A percentile compares a stretch with the other conserved stretches of the same genome.
Conservation (phyloP, 1,139 yeast genomes). For the Blastobotrys apis region DNA sequence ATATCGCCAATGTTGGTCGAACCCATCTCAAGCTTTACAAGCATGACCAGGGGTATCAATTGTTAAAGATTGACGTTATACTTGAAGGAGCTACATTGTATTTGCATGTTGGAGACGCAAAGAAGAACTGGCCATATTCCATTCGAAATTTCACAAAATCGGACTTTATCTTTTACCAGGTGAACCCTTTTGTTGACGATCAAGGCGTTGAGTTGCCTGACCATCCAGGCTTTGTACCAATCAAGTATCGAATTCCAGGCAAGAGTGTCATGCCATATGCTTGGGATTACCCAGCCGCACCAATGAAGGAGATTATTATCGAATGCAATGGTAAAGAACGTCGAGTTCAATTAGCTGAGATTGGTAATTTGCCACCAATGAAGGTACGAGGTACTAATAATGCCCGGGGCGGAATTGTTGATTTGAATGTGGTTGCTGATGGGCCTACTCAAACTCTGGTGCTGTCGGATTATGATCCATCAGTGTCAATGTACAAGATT, state of each 20-base stretch:
- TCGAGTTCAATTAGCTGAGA: constrained; percentile 80
- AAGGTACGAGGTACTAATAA: constrained; percentile 53
- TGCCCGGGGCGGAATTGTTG: constrained; percentile 51
- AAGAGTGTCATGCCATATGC: constrained; percentile 97
- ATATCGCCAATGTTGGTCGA: constrained; percentile 78
- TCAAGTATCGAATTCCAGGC: constrained; percentile 76
- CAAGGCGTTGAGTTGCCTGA: constrained; percentile 51
- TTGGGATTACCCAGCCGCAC: constrained; percentile 94
- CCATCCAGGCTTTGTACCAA: constrained; percentile 39
- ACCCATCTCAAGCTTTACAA: constrained; percentile 65
- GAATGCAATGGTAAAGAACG: constrained; percentile 69
- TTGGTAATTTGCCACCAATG: constrained; percentile 87
- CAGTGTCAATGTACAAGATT: constrained; percentile 63
- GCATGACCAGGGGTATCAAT: constrained; percentile 58
- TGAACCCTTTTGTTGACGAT: constrained; percentile 73
- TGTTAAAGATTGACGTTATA: constrained; percentile 67
- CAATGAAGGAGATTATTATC: constrained; percentile 72
- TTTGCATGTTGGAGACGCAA: constrained; percentile 68
- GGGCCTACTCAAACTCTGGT: constrained; percentile 91
- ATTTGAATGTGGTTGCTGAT: constrained; percentile 90
- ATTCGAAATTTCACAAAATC: constrained; percentile 82
- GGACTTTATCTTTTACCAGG: constrained; percentile 81
- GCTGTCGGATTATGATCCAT: constrained; percentile 76
- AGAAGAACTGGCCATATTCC: constrained; percentile 86
- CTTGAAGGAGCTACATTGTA: constrained; percentile 80